Base-by-base conservation (phyloP, 768 basidiomycete species). In the Hypsizygus marmoreus region DNA sequence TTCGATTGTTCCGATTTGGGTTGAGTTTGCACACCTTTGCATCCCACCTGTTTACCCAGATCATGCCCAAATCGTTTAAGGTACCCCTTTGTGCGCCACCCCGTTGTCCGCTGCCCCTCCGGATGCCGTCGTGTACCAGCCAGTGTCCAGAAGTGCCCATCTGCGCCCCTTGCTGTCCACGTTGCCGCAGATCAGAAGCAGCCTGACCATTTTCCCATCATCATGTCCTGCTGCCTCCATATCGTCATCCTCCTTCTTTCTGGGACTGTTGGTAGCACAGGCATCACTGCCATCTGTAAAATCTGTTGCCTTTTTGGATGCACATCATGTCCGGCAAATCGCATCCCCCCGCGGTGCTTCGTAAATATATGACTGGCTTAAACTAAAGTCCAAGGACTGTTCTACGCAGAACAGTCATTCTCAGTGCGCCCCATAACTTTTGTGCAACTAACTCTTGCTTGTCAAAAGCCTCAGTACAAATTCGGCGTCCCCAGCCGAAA, bases 1-100 rank as follows among this genome's bases (percentile, higher is more conserved):
- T n/a, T n/a, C n/a, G n/a, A n/a, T 55, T 52, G 50, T 55, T 33
- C 54, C 47, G 32, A 49, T 49, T 28, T 36, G 30, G 45, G n/a
- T 20, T 32, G 34, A 46, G 14, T 26, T 31, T 31, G 34, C 12
- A 22, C 22, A n/a, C 4, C n/a, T 16, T 24, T 40, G 30, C 16
- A 13, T 26, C n/a, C 22, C 20, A 19, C 32, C 30, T 20, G n/a
- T 37, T 25, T 41, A 37, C 24, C 28, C n/a, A n/a, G n/a, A n/a
- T n/a, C n/a, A n/a, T n/a, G n/a, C n/a, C n/a, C n/a, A n/a, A n/a
- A n/a, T n/a, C n/a, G n/a, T n/a, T n/a, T n/a, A n/a, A n/a, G n/a
- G n/a, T n/a, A n/a, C 33, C 49, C 34, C 43, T 37, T 41, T 25
- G 34, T 41, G 14, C 39, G 25, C 31, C 39, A 31, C 39, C 8